These are phyloP conservation scores for Ploettnerulaceae sp. DNA, from an alignment of 2,329 filamentous ascomycete genomes.

Conservation along the genomic window DNA sequence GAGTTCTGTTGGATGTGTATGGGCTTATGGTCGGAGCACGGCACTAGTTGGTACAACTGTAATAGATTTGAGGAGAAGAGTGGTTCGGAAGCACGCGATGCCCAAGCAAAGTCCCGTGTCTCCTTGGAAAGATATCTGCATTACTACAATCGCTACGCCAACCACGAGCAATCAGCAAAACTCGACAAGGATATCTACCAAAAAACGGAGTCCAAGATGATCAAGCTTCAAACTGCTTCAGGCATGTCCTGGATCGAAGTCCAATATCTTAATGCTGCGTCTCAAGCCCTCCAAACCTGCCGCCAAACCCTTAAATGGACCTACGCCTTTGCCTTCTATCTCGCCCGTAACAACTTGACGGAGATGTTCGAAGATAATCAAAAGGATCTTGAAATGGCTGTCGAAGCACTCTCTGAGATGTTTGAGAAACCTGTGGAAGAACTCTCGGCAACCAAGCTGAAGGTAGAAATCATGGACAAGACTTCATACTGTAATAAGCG, in stretches of 20 bases:
- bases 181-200: conserved; percentile 93
- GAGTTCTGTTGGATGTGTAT: conserved; percentile 99
- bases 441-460: conserved; percentile 78
- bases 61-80: conserved; percentile 97
- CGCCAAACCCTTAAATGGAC: conserved; percentile 99
- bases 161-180: conserved; percentile 96
- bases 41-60: conserved; percentile 99
- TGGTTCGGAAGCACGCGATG: conserved; percentile 81
- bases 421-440: conserved; percentile 96
- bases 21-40: conserved; percentile 97
- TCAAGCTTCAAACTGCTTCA: conserved; percentile 85
- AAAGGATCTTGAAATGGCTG: conserved; percentile 94
- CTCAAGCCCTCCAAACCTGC: conserved; percentile 89
- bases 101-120: conserved; percentile 83
- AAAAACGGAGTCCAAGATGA: conserved; percentile 99
- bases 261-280: conserved; percentile 90
- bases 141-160: conserved; percentile 98
- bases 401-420: conserved; percentile 97
- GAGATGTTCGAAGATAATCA: conserved; percentile 99
- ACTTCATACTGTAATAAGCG: conserved; percentile 95
- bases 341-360: conserved; percentile 91
- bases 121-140: conserved; percentile 95
- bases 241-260: conserved; percentile 99
- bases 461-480: conserved; percentile 98
- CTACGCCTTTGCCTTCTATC: conserved; percentile 96